Evolutionary conservation across 2,329 filamentous ascomycete genomes (phyloP), one percentile per base, ranked within the genome.

Genomic region (Alternaria infectoria): DNA sequence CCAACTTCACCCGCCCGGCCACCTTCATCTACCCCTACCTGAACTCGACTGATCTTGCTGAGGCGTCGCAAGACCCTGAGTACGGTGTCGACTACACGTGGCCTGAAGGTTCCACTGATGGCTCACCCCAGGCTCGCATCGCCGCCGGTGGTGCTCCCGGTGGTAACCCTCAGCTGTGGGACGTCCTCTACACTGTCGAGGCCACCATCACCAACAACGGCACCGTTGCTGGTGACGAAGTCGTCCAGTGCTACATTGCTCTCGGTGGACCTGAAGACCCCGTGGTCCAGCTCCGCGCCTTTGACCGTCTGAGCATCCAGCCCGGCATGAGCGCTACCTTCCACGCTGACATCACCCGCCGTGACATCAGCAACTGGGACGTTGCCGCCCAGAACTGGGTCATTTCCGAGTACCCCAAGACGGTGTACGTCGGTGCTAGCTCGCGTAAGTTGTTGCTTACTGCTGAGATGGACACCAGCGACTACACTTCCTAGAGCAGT

Each of bases 281-380:
- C 9, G 83, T 83, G 60, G 81, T 86, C 45, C 86, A 87, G 3
- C 88, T 98, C 13, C 90, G 95, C 65, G 90, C 90, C 47, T 98
- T 97, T 74, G 92, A 96, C 62, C 88, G 93, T 50, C 80, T 97
- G 62, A 85, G 84, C 54, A 89, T 97, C 66, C 83, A 86, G 5
- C 86, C 92, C 0, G 93, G 92, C n/a, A 79, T 88, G 79, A 88
- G 86, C 55, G 84, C 83, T 4, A 87, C 85, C 2, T 96, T 96
- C 83, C 84, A 79, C 1, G 89, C 88, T 0, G 86, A 89, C 15
- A 80, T 97, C 59, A 93, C 89, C 6, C 87, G 94, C 43, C 89
- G 93, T 60, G 95, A 97, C 75, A 70, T 97, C 59, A 93, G 90
- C 77, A 96, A 93, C 82, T 97, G 95, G 94, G 92, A 97, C 70